phyloP scores from a whole-genome alignment of 805 yeast genomes.

The Ogataea populi-albae region DNA sequence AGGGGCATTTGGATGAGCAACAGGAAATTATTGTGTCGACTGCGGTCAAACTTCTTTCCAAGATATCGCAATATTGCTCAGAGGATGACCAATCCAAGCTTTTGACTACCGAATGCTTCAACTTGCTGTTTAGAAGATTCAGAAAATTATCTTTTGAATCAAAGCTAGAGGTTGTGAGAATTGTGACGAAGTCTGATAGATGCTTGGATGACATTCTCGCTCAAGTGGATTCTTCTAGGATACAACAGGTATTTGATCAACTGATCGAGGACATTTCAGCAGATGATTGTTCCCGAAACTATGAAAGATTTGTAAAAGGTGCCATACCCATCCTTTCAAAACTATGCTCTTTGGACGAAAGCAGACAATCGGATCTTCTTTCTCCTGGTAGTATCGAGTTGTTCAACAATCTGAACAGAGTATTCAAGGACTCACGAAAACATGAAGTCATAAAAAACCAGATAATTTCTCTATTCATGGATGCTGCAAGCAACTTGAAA shows the following conservation, averaged over 20 bases:
- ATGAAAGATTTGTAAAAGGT: constrained; percentile 15
- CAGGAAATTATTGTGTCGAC: constrained; percentile 8
- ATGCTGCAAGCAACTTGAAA: constrained; percentile 13
- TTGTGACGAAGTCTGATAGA: constrained; percentile 11
- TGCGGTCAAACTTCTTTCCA: constrained; percentile 11
- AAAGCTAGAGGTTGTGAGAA: constrained; percentile 16
- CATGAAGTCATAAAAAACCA: constrained; percentile 10
- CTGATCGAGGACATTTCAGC: constrained; percentile 16
- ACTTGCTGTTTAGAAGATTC: constrained; percentile 15
- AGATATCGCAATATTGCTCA: constrained; percentile 13
- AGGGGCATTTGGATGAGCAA: constrained; percentile 14
- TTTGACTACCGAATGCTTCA: constrained; percentile 15
- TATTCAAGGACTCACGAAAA: constrained; percentile 7
- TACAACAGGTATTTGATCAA: constrained; percentile 18
- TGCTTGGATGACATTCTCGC: constrained; percentile 6
- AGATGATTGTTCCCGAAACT: constrained; percentile 11
- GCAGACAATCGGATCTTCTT: constrained; percentile 14
- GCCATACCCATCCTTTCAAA: constrained; percentile 13
- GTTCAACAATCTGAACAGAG: constrained; percentile 10
- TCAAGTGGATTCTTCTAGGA: constrained; percentile 11
- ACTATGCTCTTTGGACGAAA: constrained; percentile 14
- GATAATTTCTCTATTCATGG: constrained; percentile 13
- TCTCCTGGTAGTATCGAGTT: constrained; percentile 16
- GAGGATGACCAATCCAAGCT: constrained; percentile 9
- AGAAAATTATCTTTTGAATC: constrained; percentile 13